These are phyloP conservation scores for Candida piceae DNA, from an alignment of 805 yeast species.

Conservation along the genomic window DNA sequence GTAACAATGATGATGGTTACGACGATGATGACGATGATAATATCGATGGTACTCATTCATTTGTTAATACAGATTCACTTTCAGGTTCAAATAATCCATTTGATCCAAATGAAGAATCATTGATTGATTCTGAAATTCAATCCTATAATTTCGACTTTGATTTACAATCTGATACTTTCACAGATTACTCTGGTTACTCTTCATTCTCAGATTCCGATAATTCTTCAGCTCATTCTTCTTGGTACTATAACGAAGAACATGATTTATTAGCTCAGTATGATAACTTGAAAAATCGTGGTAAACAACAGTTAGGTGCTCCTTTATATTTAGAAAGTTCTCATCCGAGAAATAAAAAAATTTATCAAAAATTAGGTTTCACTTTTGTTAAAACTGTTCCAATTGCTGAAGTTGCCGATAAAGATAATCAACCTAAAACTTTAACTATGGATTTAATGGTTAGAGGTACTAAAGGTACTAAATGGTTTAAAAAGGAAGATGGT, in stretches of 20 bases:
- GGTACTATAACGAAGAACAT: constrained; percentile 32
- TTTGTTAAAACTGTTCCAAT: constrained; percentile 31
- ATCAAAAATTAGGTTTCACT: constrained; percentile 49
- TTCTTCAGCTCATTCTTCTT: constrained; percentile 31
- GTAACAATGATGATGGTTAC: constrained; percentile 14
- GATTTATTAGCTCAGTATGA: constrained; percentile 31
- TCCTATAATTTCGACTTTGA: constrained; percentile 31
- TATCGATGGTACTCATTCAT: constrained; percentile 1
- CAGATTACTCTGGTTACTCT: constrained; percentile 32
- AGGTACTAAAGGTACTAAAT: constrained; percentile 32
- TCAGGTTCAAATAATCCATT: constrained; percentile 8
- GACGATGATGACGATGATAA: constrained; percentile 15
- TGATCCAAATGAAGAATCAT: constrained; percentile 22
- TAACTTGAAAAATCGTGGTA: constrained; percentile 24
- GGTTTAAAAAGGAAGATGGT: constrained; percentile 20
- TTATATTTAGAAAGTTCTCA: constrained; percentile 55
- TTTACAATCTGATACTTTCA: constrained; percentile 29
- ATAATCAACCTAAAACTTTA: constrained; percentile 23
- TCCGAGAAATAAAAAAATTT: constrained; percentile 47
- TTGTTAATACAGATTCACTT: constrained; percentile 3
- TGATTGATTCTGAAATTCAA: constrained; percentile 29
- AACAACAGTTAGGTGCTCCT: constrained; percentile 29
- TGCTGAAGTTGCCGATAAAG: constrained; percentile 26
- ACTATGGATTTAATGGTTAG: constrained; percentile 36
- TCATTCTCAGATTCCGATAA: constrained; percentile 26